phyloP scores from a whole-genome alignment of 768 basidiomycete species.

The Leccinum boreale region DNA sequence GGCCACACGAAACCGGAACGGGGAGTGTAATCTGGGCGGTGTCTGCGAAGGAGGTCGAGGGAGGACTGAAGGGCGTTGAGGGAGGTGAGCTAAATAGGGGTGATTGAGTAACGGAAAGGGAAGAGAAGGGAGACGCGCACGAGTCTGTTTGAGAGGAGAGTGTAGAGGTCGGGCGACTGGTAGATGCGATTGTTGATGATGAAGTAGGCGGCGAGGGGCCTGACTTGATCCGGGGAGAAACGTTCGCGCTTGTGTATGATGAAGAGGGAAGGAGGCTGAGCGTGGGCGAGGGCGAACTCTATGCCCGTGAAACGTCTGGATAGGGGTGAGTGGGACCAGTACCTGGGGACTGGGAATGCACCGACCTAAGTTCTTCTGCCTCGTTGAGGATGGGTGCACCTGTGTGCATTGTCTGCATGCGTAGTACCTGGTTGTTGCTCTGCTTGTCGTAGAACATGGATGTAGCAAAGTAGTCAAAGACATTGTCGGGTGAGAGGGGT shows the following conservation, averaged over 20 bases:
- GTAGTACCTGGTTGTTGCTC: conserved; percentile 87
- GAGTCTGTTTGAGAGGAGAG: conserved; percentile 78
- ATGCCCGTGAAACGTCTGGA: conserved; percentile 79
- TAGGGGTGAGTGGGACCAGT: conserved; percentile 1
- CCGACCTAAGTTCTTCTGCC: conserved; percentile 74
- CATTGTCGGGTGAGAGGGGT: conserved; percentile 70
- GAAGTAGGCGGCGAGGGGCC: conserved; percentile 79
- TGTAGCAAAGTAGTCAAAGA: conserved; percentile 85
- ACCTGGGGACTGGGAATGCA: neutral
- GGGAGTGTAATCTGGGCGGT: conserved; percentile 81
- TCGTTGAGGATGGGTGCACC: conserved; percentile 76
- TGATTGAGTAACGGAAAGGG: neutral
- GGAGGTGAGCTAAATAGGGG: conserved; percentile 53
- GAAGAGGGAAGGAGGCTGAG: conserved; percentile 77
- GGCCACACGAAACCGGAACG: conserved; percentile 86
- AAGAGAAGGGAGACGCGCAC: conserved; percentile 38
- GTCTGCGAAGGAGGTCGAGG: conserved; percentile 65
- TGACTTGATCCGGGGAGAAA: conserved; percentile 77
- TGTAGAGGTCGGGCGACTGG: conserved; percentile 82
- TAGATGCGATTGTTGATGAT: conserved; percentile 88
- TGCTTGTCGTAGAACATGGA: conserved; percentile 96
- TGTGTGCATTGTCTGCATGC: conserved; percentile 91
- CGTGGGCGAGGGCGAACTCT: conserved; percentile 83
- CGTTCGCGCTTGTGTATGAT: conserved; percentile 89
- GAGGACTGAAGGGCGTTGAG: conserved; percentile 72